Percentiles rank a stretch among this genome's conserved stretches.
These are phyloP conservation scores for Trichoderma cornu-damae DNA, from an alignment of 2,329 filamentous ascomycete genomes.

Conservation along the genomic window DNA sequence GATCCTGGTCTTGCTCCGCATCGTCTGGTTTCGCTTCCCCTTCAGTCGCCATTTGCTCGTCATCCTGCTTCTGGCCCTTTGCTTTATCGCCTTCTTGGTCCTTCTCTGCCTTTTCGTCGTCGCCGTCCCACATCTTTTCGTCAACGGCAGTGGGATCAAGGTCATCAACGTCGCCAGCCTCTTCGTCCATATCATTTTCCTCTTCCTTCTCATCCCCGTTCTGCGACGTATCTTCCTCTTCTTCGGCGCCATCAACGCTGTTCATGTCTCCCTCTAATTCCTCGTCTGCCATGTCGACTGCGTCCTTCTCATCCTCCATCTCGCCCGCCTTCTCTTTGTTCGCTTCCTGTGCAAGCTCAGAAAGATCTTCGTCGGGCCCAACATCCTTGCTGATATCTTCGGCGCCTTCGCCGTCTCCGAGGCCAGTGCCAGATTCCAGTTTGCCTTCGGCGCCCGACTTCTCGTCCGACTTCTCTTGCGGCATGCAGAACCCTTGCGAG, in stretches of 20 bases:
- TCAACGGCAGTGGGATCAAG: constrained; percentile 85
- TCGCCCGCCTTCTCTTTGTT: constrained; percentile 60
- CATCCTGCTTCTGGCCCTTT: constrained; percentile 62
- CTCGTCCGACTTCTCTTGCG: constrained; percentile 71
- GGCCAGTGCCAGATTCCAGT: constrained; percentile 83
- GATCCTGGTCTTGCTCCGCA: constrained; percentile 39
- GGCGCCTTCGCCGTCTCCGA: constrained; percentile 90
- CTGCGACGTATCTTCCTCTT: constrained; percentile 55
- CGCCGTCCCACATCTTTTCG: constrained; percentile 98
- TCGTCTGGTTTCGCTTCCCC: constrained; percentile 51
- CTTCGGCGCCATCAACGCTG: constrained; percentile 56
- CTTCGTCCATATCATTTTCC: constrained; percentile 81
- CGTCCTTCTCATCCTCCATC: constrained; percentile 76
- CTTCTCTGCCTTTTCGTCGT: constrained; percentile 74
- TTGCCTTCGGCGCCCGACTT: constrained; percentile 68
- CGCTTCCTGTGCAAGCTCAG: constrained; percentile 82
- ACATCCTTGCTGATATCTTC: constrained; percentile 99
- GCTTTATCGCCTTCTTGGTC: constrained; percentile 71
- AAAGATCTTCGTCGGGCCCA: constrained; percentile 84
- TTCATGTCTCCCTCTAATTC: constrained; percentile 84
- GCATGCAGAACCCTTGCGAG: constrained; percentile 84
- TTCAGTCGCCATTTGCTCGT: constrained; percentile 55
- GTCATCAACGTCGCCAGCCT: constrained; percentile 85
- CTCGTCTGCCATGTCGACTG: constrained; percentile 86
- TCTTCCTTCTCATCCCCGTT: constrained; percentile 56